phyloP scores from a whole-genome alignment of 768 basidiomycete species.

The Zangia roseola region DNA sequence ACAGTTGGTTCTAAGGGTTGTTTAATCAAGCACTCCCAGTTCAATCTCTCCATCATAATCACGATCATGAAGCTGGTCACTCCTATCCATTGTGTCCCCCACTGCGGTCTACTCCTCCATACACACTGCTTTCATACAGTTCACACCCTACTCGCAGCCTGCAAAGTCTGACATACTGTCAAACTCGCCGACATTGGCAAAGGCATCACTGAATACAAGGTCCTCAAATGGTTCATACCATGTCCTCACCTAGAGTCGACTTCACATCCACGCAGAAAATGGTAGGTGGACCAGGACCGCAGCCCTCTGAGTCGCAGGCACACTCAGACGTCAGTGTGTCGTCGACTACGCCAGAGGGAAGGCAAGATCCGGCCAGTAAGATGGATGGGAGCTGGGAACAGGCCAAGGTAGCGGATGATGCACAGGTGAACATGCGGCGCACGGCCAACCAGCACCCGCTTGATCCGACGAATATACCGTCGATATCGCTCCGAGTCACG shows the following conservation, averaged over 20 bases:
- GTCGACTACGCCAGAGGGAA: background rate
- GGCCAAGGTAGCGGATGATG: background rate
- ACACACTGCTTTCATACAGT: constrained; percentile 40
- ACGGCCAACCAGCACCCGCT: constrained; percentile 50
- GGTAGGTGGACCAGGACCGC: constrained; percentile 55
- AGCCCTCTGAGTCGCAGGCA: background rate
- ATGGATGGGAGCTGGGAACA: background rate
- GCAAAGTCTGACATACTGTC: constrained; percentile 54
- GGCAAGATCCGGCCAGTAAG: constrained; percentile 18
- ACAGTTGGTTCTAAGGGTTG: no score
- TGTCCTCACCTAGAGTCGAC: background rate
- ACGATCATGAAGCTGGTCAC: constrained; percentile 10
- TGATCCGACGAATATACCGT: constrained; percentile 49
- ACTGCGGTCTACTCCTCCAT: constrained; percentile 28
- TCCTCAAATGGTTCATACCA: constrained; percentile 73
- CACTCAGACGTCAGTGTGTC: background rate
- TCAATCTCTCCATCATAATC: background rate
- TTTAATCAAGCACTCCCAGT: no score
- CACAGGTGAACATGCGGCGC: background rate
- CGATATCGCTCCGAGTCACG: constrained; percentile 10
- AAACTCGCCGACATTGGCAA: constrained; percentile 86
- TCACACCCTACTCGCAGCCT: constrained; percentile 28
- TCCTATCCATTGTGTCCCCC: constrained; percentile 20
- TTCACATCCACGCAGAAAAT: no score
- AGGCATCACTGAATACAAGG: constrained; percentile 88